Evolutionary conservation across 2,329 filamentous ascomycete genomes (phyloP).

Genomic region (Exophiala sp.): DNA sequence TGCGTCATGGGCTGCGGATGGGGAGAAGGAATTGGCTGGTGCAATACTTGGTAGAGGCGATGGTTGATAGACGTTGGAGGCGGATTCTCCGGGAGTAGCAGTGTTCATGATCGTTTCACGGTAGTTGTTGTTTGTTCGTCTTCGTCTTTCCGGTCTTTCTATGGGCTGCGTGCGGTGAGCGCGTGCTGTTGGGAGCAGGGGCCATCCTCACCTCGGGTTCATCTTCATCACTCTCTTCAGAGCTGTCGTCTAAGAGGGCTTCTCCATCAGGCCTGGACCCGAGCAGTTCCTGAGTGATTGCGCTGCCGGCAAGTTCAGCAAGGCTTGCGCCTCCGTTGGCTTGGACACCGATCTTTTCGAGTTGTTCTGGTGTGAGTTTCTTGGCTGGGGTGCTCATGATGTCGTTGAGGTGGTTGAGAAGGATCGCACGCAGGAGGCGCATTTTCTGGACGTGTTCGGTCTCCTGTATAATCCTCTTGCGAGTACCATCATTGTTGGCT

Average conservation of each 20-base stretch:
- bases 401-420: slow-evolving; percentile 62
- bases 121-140: slow-evolving; percentile 30
- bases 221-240: slow-evolving; percentile 29
- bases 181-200: slow-evolving; percentile 19
- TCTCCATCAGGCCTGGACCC: slow-evolving; percentile 23
- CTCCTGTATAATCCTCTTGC: slow-evolving; percentile 73
- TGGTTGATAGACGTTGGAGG: slow-evolving; percentile 21
- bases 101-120: slow-evolving; percentile 28
- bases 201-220: slow-evolving; percentile 29
- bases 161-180: slow-evolving; percentile 37
- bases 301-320: slow-evolving; percentile 48
- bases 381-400: slow-evolving; percentile 59
- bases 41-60: slow-evolving; percentile 23
- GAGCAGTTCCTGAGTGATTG: slow-evolving; percentile 16
- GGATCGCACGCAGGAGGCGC: slow-evolving; percentile 76
- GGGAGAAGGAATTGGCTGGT: slow-evolving; percentile 25
- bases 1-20: slow-evolving; percentile 20
- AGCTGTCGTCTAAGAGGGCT: slow-evolving; percentile 28
- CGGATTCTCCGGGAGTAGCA: slow-evolving; percentile 5
- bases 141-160: slow-evolving; percentile 45
- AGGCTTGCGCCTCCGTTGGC: slow-evolving; percentile 49
- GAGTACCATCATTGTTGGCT: slow-evolving; percentile 79
- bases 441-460: slow-evolving; percentile 87
- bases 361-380: slow-evolving; percentile 71
- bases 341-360: slow-evolving; percentile 46